Base-by-base conservation (phyloP, 768 basidiomycete genomes). In the Boletellus emodensis region DNA sequence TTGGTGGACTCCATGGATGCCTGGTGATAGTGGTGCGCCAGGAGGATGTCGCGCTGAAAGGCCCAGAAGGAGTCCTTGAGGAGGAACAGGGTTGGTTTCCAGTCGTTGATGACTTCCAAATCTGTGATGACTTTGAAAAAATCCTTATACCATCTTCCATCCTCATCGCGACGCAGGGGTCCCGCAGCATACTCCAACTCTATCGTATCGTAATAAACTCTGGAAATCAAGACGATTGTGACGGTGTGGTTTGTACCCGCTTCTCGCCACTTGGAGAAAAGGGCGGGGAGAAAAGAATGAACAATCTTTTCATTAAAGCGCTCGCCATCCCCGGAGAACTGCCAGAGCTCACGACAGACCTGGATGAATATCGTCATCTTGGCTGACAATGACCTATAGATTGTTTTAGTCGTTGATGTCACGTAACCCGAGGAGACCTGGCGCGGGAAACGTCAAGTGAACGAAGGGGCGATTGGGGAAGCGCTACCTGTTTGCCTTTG, bases 251-350 rank as follows among this genome's bases (percentile, higher is more conserved):
- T 94, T 24, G 95, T 90, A 33, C 85, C 83, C 4, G 85, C 78
- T 49, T 87, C 84, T 40, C 79, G 75, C 94, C 94, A 98, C 54
- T 84, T 86, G 11, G 78, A 67, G 60, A 97, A 94, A 4, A 98
- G 78, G 13, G 87, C 80, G 1, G 95, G 94, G 8, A 99, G 81
- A 72, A 97, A 97, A 3, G 94, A 91, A 64, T 97, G 94, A 3
- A 95, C 87, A n/a, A 95, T 89, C 72, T 98, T 98, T 66, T 98
- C 96, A 63, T 91, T 87, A 69, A 87, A 93, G 6, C 94, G 82
- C 66, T 96, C 94, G 20, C 96, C 96, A 54, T 98, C 96, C 33
- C 90, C 93, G 20, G 94, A 81, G 63, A 98, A 98, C 61, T 96
- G 90, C 91, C 92, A 98, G 48, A 96, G 81, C 64, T 98, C 96